Evolutionary conservation across 129 eudicot species (phyloP), one percentile per base, ranked within the genome.

Genomic region (Pseudognaphalium luteoalbum): DNA sequence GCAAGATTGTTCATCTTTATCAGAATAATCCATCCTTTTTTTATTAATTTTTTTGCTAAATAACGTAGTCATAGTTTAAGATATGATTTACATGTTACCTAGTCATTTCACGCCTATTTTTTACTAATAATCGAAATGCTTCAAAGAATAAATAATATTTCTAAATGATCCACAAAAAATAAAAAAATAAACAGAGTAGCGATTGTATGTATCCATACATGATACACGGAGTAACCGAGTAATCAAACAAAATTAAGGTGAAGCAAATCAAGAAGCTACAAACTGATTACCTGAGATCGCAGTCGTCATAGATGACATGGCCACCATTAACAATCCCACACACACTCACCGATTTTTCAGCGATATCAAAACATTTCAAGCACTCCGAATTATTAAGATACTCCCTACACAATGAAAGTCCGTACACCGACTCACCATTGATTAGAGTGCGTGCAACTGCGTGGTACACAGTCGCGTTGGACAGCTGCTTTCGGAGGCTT

Each of bases 281-380:
- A 61, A 61, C 6, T 57, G 28, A 30, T 71, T 41, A 81, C 96
- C 96, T 87, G 63, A 90, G 87, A 50, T 82, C 84, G 78, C 96
- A 85, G 56, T 88, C 92, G 63, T 90, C 96, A 21, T 85, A 86
- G 19, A 86, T 75, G 11, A 85, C 90, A 47, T 86, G 87, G 66
- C 83, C 96, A 16, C 96, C 96, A 21, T 82, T 90, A 0, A 86
- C 89, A 78, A 82, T 83, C 58, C 90, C 83, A 74, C 96, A 90
- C 22, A 80, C 79, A 19, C 78, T 66, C 50, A 90, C 86, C 76
- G 47, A 71, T 22, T 56, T 30, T 16, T 75, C 92, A 1, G 87
- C 92, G 4, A 79, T 80, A 73, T 85, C 82, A 39, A 83, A 87
- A 77, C 96, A 90, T 34, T 78, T 81, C 6, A 90, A 54, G 41